Conservation (phyloP, 495 filamentous ascomycete genomes). For the Sabuloglossum arenarium region DNA sequence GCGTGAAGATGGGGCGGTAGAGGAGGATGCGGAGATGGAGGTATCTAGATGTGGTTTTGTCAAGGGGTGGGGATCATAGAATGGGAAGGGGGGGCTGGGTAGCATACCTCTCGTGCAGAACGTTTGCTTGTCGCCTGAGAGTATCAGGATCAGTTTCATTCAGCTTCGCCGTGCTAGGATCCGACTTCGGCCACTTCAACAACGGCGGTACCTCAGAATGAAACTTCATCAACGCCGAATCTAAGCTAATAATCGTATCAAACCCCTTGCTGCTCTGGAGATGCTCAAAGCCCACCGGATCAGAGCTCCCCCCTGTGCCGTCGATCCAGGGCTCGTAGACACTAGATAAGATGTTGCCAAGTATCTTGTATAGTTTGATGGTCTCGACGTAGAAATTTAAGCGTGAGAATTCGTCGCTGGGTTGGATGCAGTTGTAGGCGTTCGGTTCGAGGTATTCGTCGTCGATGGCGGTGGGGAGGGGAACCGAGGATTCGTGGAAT, state of each 20-base stretch:
- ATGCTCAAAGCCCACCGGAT: neutral
- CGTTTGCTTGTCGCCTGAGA: slow-evolving; percentile 18
- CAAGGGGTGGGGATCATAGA: no score
- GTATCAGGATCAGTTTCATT: neutral
- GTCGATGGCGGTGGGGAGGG: slow-evolving; percentile 16
- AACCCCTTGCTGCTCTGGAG: neutral
- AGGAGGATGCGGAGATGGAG: slow-evolving; percentile 24
- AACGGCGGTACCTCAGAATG: neutral
- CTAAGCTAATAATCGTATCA: neutral
- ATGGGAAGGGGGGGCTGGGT: neutral
- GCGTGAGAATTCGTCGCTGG: slow-evolving; percentile 2
- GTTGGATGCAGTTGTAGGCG: slow-evolving; percentile 9
- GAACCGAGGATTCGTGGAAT: slow-evolving; percentile 16
- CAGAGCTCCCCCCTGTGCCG: neutral
- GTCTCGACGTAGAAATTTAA: slow-evolving; percentile 22
- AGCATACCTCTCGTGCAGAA: slow-evolving; percentile 21
- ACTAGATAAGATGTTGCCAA: slow-evolving; percentile 22
- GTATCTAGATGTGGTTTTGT: slow-evolving; percentile 16
- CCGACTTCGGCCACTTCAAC: neutral
- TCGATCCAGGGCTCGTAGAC: slow-evolving; percentile 23
- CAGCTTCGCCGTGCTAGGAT: neutral
- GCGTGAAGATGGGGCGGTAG: slow-evolving; percentile 26
- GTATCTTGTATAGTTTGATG: slow-evolving; percentile 22
- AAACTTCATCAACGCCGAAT: neutral
- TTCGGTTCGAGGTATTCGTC: slow-evolving; percentile 13